Conservation (phyloP, 1,139 yeast species). For the Hyphopichia pseudoburtonii region DNA sequence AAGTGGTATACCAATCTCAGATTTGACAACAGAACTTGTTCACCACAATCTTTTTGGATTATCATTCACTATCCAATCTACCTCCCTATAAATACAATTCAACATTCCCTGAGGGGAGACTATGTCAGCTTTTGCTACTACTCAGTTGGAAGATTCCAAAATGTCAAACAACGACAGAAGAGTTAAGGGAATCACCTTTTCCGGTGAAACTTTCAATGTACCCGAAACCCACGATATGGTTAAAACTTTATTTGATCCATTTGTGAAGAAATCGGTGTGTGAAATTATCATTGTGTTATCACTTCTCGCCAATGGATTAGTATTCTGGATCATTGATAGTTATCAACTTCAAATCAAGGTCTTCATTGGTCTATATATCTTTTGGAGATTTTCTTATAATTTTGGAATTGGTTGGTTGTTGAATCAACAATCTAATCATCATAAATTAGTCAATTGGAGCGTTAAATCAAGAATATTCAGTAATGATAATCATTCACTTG, state of each 20-base stretch:
- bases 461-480: constrained; percentile 48
- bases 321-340: constrained; percentile 42
- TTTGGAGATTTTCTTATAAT: constrained; percentile 80
- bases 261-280: constrained; percentile 64
- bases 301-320: constrained; percentile 50
- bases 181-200: constrained; percentile 49
- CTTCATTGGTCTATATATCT: constrained; percentile 56
- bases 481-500: constrained; percentile 23
- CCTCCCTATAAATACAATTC: too few relatives aligned
- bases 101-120: too few relatives aligned
- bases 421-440: constrained; percentile 64
- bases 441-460: constrained; percentile 58
- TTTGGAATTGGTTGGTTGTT: constrained; percentile 76
- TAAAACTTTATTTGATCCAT: constrained; percentile 76
- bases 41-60: too few relatives aligned
- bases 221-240: constrained; percentile 90
- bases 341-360: constrained; percentile 39
- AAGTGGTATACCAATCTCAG: too few relatives aligned
- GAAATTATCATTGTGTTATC: constrained; percentile 60
- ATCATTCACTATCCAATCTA: too few relatives aligned
- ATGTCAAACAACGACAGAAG: constrained; percentile 21
- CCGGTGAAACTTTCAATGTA: constrained; percentile 56
- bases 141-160: background rate
- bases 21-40: too few relatives aligned
- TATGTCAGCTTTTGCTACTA: too few relatives aligned